Conservation (phyloP, 345 rosid genomes). For the Alliaria petiolata region DNA sequence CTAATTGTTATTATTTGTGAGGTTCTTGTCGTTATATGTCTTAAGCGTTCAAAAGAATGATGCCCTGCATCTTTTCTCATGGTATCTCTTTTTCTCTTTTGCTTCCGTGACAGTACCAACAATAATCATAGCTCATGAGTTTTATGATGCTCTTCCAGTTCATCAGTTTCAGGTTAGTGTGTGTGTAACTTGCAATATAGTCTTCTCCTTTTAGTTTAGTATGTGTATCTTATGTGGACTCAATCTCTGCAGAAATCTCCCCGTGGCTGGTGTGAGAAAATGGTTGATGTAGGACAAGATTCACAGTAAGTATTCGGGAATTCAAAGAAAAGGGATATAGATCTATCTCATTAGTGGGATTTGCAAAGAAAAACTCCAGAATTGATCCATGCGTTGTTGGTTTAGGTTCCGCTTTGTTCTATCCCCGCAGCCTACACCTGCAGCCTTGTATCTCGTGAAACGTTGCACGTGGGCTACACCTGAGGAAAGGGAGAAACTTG, state of each 20-base stretch:
- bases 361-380: neutral
- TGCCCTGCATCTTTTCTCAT: conserved; percentile 4
- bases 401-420: conserved; percentile 82
- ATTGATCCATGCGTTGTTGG: conserved; percentile 11
- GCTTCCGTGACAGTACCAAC: conserved; percentile 59
- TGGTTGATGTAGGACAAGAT: conserved; percentile 76
- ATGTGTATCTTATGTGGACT: neutral
- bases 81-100: conserved; percentile 18
- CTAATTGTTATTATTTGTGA: too few relatives aligned
- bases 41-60: neutral
- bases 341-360: neutral
- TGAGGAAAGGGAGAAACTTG: conserved; percentile 62
- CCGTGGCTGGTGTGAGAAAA: conserved; percentile 90
- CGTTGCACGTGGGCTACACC: conserved; percentile 75
- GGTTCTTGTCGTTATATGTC: too few relatives aligned
- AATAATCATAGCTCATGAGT: conserved; percentile 86
- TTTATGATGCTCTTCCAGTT: conserved; percentile 92
- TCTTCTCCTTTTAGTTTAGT: neutral
- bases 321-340: neutral
- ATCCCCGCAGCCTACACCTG: conserved; percentile 88
- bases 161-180: conserved; percentile 90
- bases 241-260: conserved; percentile 56
- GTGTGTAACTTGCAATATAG: neutral
- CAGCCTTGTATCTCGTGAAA: conserved; percentile 72
- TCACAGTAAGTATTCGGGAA: conserved; percentile 46